Evolutionary conservation across 2,329 filamentous ascomycete genomes (phyloP).

Genomic region (Pseudofabraea citricarpa): DNA sequence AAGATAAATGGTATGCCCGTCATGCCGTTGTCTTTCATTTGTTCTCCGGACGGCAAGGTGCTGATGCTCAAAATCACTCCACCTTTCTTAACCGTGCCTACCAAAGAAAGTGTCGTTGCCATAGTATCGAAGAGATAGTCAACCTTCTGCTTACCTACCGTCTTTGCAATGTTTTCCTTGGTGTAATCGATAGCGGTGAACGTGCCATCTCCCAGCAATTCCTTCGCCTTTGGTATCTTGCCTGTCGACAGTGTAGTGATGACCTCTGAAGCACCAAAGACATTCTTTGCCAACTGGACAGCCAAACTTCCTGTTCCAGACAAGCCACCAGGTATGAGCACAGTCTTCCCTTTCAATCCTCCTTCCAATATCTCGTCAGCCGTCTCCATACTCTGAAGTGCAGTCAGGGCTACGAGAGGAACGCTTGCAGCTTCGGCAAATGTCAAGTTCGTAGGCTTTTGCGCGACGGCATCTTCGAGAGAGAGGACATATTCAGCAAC

Average conservation of each 20-base stretch:
- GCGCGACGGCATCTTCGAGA: constrained; percentile 1
- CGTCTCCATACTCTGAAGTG: constrained; percentile 24
- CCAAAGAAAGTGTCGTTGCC: constrained; percentile 28
- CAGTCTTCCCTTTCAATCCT: constrained; percentile 8
- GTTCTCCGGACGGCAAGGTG: constrained; percentile 30
- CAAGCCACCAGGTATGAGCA: constrained; percentile 26
- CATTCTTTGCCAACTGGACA: constrained; percentile 39
- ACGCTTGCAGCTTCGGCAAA: constrained; percentile 36
- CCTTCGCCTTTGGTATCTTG: constrained; percentile 32
- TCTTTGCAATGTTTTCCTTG: constrained; percentile 24
- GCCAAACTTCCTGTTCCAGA: constrained; percentile 33
- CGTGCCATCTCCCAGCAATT: constrained; percentile 33
- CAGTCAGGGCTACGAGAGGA: constrained; percentile 32
- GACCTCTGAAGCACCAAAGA: constrained; percentile 38
- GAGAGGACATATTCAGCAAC: constrained; percentile 23
- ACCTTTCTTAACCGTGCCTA: constrained; percentile 31
- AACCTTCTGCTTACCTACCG: constrained; percentile 30
- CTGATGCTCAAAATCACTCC: constrained; percentile 33
- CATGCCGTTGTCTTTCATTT: constrained; percentile 27
- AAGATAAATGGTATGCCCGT: constrained; percentile 21
- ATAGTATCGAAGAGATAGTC: constrained; percentile 41
- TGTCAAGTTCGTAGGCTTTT: constrained; percentile 32
- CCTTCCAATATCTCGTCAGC: constrained; percentile 3
- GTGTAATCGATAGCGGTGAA: constrained; percentile 38
- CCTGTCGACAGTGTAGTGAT: constrained; percentile 40